A percentile compares a stretch with the other conserved stretches of the same genome.
Conservation (phyloP, 2,329 filamentous ascomycete genomes). For the Fusarium nelsonii region DNA sequence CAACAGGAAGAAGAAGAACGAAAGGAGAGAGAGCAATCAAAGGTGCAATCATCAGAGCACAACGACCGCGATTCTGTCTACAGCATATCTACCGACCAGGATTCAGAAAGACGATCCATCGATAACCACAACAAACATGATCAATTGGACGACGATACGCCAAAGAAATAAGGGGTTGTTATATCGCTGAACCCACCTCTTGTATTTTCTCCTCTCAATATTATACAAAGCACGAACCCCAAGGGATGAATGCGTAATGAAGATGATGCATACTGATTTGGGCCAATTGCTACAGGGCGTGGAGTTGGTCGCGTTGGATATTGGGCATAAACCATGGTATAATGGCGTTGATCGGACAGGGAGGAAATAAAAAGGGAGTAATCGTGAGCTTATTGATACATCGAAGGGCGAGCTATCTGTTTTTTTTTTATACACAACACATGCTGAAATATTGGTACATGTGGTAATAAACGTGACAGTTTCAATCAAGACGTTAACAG, state of each 20-base stretch:
- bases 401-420: background rate
- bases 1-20: conserved; percentile 36
- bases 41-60: background rate
- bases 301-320: conserved; percentile 1
- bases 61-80: conserved; percentile 11
- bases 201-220: background rate
- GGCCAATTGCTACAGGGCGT: background rate
- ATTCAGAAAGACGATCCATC: conserved; percentile 8
- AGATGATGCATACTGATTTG: conserved; percentile 1
- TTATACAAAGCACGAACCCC: background rate
- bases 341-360: conserved; percentile 10
- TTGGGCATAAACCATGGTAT: background rate
- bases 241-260: conserved; percentile 21
- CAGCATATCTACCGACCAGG: conserved; percentile 6
- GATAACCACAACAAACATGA: conserved; percentile 5
- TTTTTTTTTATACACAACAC: background rate
- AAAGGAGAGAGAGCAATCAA: conserved; percentile 25
- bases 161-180: background rate
- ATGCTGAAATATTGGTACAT: background rate
- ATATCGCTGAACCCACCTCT: background rate
- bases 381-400: conserved; percentile 8
- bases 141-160: conserved; percentile 2
- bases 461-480: background rate
- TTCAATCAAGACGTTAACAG: background rate
- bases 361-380: background rate